Evolutionary conservation across 139 green algal species (phyloP).

Genomic region (Auxenochlorella pyrenoidosa): DNA sequence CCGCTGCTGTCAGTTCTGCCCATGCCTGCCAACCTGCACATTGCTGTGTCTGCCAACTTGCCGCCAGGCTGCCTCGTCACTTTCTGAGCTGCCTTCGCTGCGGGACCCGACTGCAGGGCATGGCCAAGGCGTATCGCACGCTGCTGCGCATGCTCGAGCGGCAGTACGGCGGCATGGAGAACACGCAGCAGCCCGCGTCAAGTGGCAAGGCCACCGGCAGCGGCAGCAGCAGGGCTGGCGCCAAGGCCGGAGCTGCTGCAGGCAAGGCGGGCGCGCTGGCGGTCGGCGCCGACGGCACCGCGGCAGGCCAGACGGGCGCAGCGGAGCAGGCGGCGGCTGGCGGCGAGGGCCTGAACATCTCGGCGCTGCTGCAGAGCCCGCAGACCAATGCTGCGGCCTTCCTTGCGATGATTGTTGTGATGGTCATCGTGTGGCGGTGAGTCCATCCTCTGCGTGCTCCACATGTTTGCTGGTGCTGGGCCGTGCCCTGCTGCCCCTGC

Average conservation of each 20-base stretch:
- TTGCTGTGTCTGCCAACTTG: neutral
- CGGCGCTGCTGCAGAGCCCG: conserved; percentile 16
- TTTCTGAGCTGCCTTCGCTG: neutral
- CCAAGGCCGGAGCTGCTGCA: neutral
- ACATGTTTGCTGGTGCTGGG: no score
- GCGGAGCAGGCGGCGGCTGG: neutral
- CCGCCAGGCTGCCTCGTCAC: no score
- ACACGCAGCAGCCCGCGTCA: neutral
- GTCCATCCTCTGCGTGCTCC: no score
- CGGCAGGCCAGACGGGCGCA: neutral
- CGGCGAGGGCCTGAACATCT: neutral
- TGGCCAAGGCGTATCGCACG: conserved; percentile 36
- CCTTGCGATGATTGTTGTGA: conserved; percentile 28
- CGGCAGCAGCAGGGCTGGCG: conserved; percentile 1
- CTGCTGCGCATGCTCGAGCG: conserved; percentile 28
- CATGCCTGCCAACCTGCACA: neutral
- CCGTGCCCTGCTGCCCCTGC: no score
- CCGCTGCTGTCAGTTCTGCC: neutral
- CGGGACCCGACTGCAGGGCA: conserved; percentile 18
- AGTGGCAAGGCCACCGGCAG: neutral
- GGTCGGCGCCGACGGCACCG: neutral
- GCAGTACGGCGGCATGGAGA: conserved; percentile 26
- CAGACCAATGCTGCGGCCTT: conserved; percentile 40
- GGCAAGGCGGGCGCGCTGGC: neutral
- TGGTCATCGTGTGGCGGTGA: conserved; percentile 37